A percentile compares a stretch with the other conserved stretches of the same genome.
These are phyloP conservation scores for Fusarium protoensiforme DNA, from an alignment of 2,329 filamentous ascomycete species.

Conservation along the genomic window DNA sequence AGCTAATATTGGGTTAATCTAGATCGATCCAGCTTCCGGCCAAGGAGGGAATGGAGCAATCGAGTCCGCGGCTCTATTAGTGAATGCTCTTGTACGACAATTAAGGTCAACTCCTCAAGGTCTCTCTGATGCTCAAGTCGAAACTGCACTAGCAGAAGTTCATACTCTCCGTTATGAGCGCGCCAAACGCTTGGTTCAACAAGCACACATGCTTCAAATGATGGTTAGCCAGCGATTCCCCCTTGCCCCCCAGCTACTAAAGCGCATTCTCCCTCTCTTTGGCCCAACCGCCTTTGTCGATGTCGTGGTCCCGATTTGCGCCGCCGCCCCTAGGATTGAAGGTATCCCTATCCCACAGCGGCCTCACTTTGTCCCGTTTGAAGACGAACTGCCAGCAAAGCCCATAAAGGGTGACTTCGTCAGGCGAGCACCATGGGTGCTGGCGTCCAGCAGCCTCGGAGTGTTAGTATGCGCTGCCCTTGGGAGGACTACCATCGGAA, in stretches of 20 bases:
- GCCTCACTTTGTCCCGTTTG: background rate
- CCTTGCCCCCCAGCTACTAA: background rate
- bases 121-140: background rate
- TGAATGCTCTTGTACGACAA: background rate
- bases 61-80: background rate
- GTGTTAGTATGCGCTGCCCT: background rate
- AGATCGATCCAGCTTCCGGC: background rate
- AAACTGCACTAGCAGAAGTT: background rate
- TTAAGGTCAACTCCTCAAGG: background rate
- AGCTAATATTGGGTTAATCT: background rate
- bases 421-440: background rate
- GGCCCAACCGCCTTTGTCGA: background rate
- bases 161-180: background rate
- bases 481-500: background rate
- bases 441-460: background rate
- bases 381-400: background rate
- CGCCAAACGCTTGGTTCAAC: background rate
- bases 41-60: background rate
- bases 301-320: background rate
- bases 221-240: background rate
- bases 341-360: background rate
- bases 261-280: background rate
- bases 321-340: background rate
- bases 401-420: background rate
- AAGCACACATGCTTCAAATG: background rate